A percentile compares a stretch with the other conserved stretches of the same genome.
phyloP scores from a whole-genome alignment of 306 rosid species.

The Cicer arietinum region DNA sequence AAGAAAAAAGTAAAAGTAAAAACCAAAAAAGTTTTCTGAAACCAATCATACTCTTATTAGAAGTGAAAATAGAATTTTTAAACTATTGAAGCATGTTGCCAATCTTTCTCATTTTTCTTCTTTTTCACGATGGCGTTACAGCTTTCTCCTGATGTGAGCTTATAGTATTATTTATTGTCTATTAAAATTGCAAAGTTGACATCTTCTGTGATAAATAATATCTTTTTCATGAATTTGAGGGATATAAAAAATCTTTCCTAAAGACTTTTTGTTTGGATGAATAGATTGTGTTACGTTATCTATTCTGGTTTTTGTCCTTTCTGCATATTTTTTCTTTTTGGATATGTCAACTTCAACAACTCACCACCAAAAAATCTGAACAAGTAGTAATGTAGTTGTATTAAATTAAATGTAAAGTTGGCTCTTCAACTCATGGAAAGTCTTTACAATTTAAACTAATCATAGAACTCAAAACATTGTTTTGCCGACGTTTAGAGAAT shows the following conservation, averaged over 20 bases:
- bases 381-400: not conserved
- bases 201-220: not conserved
- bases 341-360: conserved; percentile 37
- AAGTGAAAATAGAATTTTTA: not conserved
- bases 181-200: conserved; percentile 5
- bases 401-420: conserved; percentile 25
- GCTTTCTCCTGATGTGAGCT: not conserved
- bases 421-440: conserved; percentile 35
- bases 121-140: not conserved
- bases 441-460: conserved; percentile 20
- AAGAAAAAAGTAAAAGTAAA: too few relatives aligned
- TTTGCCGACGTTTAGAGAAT: not conserved
- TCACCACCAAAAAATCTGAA: conserved; percentile 17
- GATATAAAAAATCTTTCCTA: not conserved
- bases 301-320: not conserved
- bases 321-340: not conserved
- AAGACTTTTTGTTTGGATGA: not conserved
- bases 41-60: not conserved
- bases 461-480: not conserved
- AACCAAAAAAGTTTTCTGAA: not conserved
- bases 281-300: not conserved
- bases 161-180: not conserved
- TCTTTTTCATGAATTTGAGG: conserved; percentile 11
- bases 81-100: not conserved
- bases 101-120: not conserved